Percentiles rank a stretch among this genome's conserved stretches.
These are phyloP conservation scores for Volutella citrinella DNA, from an alignment of 2,329 filamentous ascomycete species.

Conservation along the genomic window DNA sequence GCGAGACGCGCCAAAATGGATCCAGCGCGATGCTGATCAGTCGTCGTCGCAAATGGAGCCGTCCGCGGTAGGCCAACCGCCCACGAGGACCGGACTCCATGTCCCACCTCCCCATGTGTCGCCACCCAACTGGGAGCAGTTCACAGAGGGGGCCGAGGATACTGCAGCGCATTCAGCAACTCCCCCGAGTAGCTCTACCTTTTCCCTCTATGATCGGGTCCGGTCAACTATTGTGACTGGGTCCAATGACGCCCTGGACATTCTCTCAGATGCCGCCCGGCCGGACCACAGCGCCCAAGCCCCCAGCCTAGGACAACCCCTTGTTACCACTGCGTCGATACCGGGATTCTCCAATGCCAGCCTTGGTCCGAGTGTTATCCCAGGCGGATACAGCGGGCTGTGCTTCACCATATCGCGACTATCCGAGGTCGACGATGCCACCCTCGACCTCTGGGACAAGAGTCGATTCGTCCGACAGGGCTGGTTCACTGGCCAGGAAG, in stretches of 20 bases:
- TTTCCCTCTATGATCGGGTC: constrained; percentile 11
- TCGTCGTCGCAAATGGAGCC: too few species aligned
- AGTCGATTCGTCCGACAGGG: constrained; percentile 23
- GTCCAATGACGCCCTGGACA: constrained; percentile 14
- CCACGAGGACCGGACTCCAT: too few species aligned
- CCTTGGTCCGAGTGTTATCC: constrained; percentile 3
- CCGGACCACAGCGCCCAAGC: constrained; percentile 7
- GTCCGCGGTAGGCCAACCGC: too few species aligned
- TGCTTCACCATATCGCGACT: constrained; percentile 10
- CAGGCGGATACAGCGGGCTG: constrained; percentile 5
- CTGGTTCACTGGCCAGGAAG: constrained; percentile 25
- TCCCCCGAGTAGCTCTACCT: constrained; percentile 1
- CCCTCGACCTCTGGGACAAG: constrained; percentile 22
- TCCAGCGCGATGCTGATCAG: neutral
- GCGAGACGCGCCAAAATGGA: constrained; percentile 12
- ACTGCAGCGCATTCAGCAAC: neutral
- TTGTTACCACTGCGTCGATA: too few species aligned
- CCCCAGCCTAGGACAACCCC: too few species aligned
- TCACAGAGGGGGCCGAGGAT: too few species aligned
- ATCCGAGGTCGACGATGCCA: constrained; percentile 17
- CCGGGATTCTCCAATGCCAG: too few species aligned
- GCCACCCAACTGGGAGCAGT: too few species aligned
- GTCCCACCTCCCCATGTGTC: too few species aligned
- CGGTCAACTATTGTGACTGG: constrained; percentile 14
- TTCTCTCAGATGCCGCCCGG: constrained; percentile 11